Conservation (phyloP, 345 rosid genomes). For the Salix koriyanagi region DNA sequence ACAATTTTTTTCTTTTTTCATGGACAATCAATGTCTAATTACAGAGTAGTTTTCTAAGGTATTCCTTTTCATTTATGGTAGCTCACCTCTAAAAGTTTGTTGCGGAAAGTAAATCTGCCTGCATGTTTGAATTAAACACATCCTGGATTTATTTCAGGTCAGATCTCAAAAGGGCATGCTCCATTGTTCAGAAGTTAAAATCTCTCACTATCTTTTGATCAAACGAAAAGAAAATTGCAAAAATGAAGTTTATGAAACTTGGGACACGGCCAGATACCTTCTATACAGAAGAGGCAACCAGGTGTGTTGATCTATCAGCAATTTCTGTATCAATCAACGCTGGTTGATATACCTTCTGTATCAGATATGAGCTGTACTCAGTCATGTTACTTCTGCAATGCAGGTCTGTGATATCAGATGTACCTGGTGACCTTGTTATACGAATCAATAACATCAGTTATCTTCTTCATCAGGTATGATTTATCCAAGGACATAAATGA, state of each 20-base stretch:
- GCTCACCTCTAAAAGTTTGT: neutral
- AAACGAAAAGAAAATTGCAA: slow-evolving; percentile 18
- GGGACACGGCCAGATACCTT: slow-evolving; percentile 89
- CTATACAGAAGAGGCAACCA: slow-evolving; percentile 82
- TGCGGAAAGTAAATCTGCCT: neutral
- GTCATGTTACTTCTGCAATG: slow-evolving; percentile 14
- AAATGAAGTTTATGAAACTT: slow-evolving; percentile 96
- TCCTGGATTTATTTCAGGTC: slow-evolving; percentile 7
- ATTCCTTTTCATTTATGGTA: too few relatives aligned
- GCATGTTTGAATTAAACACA: neutral
- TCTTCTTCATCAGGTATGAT: slow-evolving; percentile 76
- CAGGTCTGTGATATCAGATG: slow-evolving; percentile 72
- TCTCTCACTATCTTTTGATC: slow-evolving; percentile 4
- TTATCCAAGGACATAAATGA: neutral
- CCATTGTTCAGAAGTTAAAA: slow-evolving; percentile 7
- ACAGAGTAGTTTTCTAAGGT: neutral
- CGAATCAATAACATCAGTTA: slow-evolving; percentile 59
- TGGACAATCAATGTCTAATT: neutral
- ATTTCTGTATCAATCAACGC: neutral
- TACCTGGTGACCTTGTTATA: slow-evolving; percentile 60
- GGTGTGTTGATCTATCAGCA: slow-evolving; percentile 31
- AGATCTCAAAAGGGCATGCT: slow-evolving; percentile 15
- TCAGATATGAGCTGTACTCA: neutral
- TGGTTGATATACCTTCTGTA: neutral
- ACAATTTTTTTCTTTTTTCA: neutral